These are phyloP conservation scores for Loxodes magnus DNA, from an alignment of 73 alveolate genomes.

Conservation along the genomic window DNA sequence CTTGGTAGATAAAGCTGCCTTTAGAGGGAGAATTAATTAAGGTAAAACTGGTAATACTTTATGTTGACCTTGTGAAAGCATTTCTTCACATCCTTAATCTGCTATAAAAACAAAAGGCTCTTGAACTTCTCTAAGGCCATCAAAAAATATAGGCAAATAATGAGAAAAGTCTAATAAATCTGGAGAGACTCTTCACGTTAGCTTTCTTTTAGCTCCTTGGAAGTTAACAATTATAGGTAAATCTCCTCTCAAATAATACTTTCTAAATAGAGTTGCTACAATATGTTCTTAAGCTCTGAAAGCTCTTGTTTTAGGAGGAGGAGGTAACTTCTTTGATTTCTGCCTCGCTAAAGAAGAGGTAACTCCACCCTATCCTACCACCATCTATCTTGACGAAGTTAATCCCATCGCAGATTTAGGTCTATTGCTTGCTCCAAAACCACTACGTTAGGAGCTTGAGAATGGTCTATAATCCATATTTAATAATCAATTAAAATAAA, in stretches of 20 bases:
- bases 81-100: constrained; percentile 84
- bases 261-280: constrained; percentile 20
- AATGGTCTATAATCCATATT: too few species aligned
- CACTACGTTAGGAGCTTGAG: too few species aligned
- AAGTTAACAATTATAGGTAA: constrained; percentile 38
- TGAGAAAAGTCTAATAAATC: constrained; percentile 69
- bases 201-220: constrained; percentile 35
- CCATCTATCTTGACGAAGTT: too few species aligned
- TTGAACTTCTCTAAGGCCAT: constrained; percentile 91
- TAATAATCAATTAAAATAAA: too few species aligned
- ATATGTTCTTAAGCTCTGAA: too few species aligned
- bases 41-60: constrained; percentile 94
- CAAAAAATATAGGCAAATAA: constrained; percentile 92
- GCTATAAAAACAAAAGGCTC: constrained; percentile 96
- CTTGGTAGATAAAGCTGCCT: constrained; percentile 85
- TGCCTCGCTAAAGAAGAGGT: too few species aligned
- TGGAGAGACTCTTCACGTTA: constrained; percentile 48
- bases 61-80: constrained; percentile 73
- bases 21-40: constrained; percentile 91
- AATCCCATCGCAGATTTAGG: too few species aligned
- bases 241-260: constrained; percentile 50
- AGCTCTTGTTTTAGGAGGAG: too few species aligned
- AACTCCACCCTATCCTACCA: too few species aligned
- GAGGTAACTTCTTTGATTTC: too few species aligned
- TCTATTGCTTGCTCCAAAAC: too few species aligned